Evolutionary conservation across 805 yeast species (phyloP).

Genomic region (Ogataea nitratoaversa): DNA sequence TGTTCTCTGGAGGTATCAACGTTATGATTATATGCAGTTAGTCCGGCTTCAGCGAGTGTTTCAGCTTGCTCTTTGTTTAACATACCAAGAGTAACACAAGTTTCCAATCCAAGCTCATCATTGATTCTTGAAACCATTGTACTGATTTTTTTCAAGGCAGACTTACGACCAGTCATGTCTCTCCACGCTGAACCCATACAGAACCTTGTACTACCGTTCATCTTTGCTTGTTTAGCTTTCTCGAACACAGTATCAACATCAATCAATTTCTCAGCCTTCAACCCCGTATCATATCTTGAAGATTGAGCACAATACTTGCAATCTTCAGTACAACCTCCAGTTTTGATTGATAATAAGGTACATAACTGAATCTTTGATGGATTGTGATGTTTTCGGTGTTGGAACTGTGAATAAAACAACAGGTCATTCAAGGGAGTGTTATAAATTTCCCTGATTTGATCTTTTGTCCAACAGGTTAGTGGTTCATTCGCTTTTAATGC

Average conservation of each 20-base stretch:
- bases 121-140: slow-evolving; percentile 64
- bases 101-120: slow-evolving; percentile 59
- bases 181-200: slow-evolving; percentile 91
- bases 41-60: slow-evolving; percentile 58
- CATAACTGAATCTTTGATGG: slow-evolving; percentile 71
- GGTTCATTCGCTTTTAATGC: neutral
- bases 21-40: slow-evolving; percentile 80
- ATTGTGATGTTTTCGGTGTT: slow-evolving; percentile 64
- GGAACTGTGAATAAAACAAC: slow-evolving; percentile 54
- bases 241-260: slow-evolving; percentile 56
- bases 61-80: slow-evolving; percentile 59
- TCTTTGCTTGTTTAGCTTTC: slow-evolving; percentile 62
- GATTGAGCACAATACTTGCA: slow-evolving; percentile 82
- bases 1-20: slow-evolving; percentile 77
- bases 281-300: slow-evolving; percentile 61
- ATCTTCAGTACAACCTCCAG: slow-evolving; percentile 81
- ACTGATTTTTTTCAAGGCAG: slow-evolving; percentile 56
- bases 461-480: slow-evolving; percentile 48
- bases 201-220: slow-evolving; percentile 70
- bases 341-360: slow-evolving; percentile 68
- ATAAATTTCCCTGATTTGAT: slow-evolving; percentile 57
- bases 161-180: slow-evolving; percentile 74
- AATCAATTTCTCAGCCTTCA: slow-evolving; percentile 64
- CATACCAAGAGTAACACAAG: slow-evolving; percentile 82
- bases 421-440: slow-evolving; percentile 63